Base-by-base conservation (phyloP, 2,329 filamentous ascomycete genomes). In the Pseudophaeomoniella oleicola region DNA sequence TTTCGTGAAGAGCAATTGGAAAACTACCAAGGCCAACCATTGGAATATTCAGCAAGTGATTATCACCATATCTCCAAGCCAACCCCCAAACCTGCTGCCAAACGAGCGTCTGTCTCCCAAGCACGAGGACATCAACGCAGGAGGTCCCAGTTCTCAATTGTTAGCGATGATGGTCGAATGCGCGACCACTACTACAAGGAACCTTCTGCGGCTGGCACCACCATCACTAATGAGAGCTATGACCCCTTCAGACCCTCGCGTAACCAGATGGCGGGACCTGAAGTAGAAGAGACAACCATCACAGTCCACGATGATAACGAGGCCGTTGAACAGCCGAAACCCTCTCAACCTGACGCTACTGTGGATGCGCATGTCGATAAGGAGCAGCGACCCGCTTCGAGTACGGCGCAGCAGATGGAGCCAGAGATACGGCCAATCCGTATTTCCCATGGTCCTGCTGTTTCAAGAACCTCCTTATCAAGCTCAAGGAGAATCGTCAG, bases 41-140 rank as follows among this genome's bases (percentile, higher is more conserved):
- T 94, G 38, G 74, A 74, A n/a, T 81, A 90, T 52, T 94, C 88
- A 1, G 72, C 79, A 38, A 94, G 86, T 56, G 88, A 96, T 51
- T 90, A 92, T 48, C 88, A 94, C 50, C 85, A 92, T 50, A 71
- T 82, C 16, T 59, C 58, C n/a, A 52, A 51, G 16, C 50, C 51
- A 6, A 35, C 51, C 13, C 47, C 44, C 3, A 62, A 53, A 44
- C 50, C 52, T n/a, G 48, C 47, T 5, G 46, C 46, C 16, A 52
- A 46, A 35, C 49, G 45, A 40, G 46, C 41, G 19, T 41, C 46
- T 3, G 37, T 34, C 16, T 30, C 33, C 13, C 39, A 50, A 4
- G 48, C 37, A 4, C 37, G 38, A n/a, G 22, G 22, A 27, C 59
- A 63, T 39, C 53, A 56, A 35, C 64, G 65, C 32, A 62, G 65